Evolutionary conservation across 768 basidiomycete genomes (phyloP).

Genomic region (Trametes coccinea): DNA sequence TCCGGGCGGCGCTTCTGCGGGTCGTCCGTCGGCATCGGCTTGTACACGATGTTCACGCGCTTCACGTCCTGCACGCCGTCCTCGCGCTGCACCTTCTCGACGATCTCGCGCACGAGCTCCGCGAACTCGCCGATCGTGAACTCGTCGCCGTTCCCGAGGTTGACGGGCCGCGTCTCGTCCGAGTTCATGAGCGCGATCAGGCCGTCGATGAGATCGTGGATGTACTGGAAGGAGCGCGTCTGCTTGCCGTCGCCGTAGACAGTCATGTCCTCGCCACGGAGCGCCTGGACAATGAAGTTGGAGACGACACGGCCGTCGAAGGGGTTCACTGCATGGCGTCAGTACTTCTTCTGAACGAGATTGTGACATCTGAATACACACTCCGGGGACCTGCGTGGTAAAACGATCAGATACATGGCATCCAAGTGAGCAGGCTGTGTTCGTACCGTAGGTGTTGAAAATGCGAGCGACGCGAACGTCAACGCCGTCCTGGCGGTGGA

Average conservation of each 20-base stretch:
- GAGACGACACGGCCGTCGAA: constrained; percentile 97
- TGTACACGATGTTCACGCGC: constrained; percentile 70
- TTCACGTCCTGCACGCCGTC: constrained; percentile 57
- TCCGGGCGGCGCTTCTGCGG: constrained; percentile 94
- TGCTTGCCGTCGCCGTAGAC: constrained; percentile 94
- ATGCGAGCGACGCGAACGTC: constrained; percentile 97
- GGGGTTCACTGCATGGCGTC: constrained; percentile 73
- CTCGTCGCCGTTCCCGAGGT: constrained; percentile 95
- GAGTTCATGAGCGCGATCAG: constrained; percentile 95
- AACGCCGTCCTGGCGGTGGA: constrained; percentile 91
- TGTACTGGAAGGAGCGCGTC: constrained; percentile 96
- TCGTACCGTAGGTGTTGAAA: constrained; percentile 89
- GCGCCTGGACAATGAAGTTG: constrained; percentile 98
- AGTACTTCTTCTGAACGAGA: constrained; percentile 25
- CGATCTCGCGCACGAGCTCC: constrained; percentile 86
- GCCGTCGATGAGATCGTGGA: constrained; percentile 96
- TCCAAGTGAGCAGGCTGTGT: not conserved
- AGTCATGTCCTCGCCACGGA: constrained; percentile 95
- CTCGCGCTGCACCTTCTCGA: constrained; percentile 88
- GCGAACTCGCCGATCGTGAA: constrained; percentile 96
- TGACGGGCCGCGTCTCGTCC: constrained; percentile 88
- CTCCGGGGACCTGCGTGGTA: constrained; percentile 57
- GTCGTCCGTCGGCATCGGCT: constrained; percentile 87
- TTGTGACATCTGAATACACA: constrained; percentile 37
- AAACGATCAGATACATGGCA: not conserved